Conservation (phyloP, 2,329 filamentous ascomycete species). For the Neoarthrinium moseri region DNA sequence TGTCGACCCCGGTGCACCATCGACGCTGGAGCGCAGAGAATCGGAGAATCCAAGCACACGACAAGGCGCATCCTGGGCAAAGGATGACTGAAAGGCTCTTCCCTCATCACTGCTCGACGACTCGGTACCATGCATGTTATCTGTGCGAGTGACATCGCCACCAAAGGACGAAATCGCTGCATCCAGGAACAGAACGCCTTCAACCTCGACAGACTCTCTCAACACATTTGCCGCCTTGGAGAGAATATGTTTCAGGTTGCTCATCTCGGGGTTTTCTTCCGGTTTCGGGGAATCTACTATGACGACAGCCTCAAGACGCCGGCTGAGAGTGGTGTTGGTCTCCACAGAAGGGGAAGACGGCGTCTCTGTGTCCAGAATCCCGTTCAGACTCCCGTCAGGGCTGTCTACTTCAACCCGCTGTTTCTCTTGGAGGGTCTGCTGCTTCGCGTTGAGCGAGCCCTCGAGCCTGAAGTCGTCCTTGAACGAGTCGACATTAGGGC, state of each 20-base stretch:
- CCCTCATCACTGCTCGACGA: too few species aligned
- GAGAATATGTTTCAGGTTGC: slow-evolving; percentile 26
- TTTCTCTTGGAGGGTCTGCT: slow-evolving; percentile 12
- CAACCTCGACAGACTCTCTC: slow-evolving; percentile 38
- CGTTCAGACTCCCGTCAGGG: too few species aligned
- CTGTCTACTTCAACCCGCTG: too few species aligned
- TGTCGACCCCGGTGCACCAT: slow-evolving; percentile 12
- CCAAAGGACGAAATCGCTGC: slow-evolving; percentile 19
- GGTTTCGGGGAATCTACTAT: background rate
- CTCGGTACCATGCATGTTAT: background rate
- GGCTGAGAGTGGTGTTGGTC: too few species aligned
- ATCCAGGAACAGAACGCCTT: slow-evolving; percentile 36
- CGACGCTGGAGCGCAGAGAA: slow-evolving; percentile 28
- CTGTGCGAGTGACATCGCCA: slow-evolving; percentile 2
- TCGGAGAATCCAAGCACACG: slow-evolving; percentile 38
- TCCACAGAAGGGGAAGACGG: too few species aligned
- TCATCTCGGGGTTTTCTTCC: slow-evolving; percentile 2
- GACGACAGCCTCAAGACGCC: too few species aligned
- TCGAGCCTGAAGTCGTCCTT: slow-evolving; percentile 13
- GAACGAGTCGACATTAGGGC: slow-evolving; percentile 13
- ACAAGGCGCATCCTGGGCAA: slow-evolving; percentile 23
- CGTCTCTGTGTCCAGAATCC: too few species aligned
- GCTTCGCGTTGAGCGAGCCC: slow-evolving; percentile 16
- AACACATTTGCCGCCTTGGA: slow-evolving; percentile 42
- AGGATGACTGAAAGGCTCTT: too few species aligned